phyloP scores from a whole-genome alignment of 164 flowering plant species.

The Houttuynia cordata region DNA sequence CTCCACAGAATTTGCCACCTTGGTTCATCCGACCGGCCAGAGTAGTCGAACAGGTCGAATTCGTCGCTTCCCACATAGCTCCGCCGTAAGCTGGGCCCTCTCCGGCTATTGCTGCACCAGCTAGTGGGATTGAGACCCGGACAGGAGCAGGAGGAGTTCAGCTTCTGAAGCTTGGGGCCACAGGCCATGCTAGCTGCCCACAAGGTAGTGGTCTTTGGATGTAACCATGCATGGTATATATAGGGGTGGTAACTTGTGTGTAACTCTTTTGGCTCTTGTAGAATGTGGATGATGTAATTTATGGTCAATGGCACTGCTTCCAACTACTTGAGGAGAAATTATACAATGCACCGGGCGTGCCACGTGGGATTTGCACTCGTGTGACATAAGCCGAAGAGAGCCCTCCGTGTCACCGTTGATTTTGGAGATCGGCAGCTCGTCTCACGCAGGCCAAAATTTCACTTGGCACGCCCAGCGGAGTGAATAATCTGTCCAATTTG shows the following conservation, averaged over 20 bases:
- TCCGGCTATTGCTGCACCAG: conserved; percentile 21
- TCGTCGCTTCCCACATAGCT: conserved; percentile 2
- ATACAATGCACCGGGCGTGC: no score
- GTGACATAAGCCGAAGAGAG: no score
- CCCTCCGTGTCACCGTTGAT: no score
- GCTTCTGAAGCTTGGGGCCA: conserved; percentile 7
- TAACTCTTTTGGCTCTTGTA: no score
- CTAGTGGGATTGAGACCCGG: conserved; percentile 18
- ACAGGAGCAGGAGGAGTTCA: conserved; percentile 2
- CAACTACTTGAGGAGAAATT: no score
- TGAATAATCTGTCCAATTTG: no score
- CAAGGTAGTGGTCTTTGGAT: not conserved
- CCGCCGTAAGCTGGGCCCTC: conserved; percentile 11
- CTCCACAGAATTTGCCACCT: conserved; percentile 42
- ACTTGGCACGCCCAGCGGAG: no score
- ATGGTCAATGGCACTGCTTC: no score
- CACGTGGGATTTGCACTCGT: no score
- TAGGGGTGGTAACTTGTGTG: not conserved
- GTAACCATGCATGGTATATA: not conserved
- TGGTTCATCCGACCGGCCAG: conserved; percentile 6
- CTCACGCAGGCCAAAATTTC: no score
- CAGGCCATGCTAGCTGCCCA: conserved; percentile 6
- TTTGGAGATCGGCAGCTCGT: no score
- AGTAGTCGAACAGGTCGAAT: conserved; percentile 4
- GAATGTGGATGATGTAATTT: no score